Evolutionary conservation across 805 yeast species (phyloP).

Genomic region (Helenozyma rhizophorensis): DNA sequence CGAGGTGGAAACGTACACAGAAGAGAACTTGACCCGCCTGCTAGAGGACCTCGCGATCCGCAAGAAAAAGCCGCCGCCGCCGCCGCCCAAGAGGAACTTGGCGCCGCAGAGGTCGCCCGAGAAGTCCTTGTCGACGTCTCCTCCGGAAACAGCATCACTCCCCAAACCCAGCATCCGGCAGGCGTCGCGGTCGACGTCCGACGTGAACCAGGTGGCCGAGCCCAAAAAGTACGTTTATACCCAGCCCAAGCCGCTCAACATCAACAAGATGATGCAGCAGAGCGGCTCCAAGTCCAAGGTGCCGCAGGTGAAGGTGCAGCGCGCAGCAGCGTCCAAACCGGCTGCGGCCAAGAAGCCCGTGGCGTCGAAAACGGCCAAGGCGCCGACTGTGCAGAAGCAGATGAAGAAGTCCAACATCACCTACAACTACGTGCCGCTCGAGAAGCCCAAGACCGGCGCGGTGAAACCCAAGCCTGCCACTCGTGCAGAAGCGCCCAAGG

Average conservation of each 20-base stretch:
- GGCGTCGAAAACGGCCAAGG: conserved; percentile 2
- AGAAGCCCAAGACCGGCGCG: conserved; percentile 8
- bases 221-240: conserved; percentile 28
- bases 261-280: conserved; percentile 29
- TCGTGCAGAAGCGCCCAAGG: not conserved
- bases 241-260: conserved; percentile 37
- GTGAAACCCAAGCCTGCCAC: conserved; percentile 2
- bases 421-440: conserved; percentile 23
- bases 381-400: conserved; percentile 4
- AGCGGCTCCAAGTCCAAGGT: conserved; percentile 4
- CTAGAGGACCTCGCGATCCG: conserved; percentile 21
- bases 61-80: conserved; percentile 13
- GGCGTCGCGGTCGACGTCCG: conserved; percentile 22
- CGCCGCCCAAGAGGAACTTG: conserved; percentile 10
- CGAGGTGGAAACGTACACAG: not conserved
- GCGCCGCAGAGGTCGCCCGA: not conserved
- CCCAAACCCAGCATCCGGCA: conserved; percentile 2
- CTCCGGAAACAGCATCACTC: not conserved
- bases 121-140: not conserved
- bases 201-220: conserved; percentile 12
- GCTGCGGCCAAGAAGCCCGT: conserved; percentile 1
- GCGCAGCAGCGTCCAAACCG: conserved; percentile 6
- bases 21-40: conserved; percentile 9
- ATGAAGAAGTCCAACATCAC: conserved; percentile 27
- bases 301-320: conserved; percentile 1